Base-by-base conservation (phyloP, 1,284 basidiomycete species). In the Agroathelia rolfsii region DNA sequence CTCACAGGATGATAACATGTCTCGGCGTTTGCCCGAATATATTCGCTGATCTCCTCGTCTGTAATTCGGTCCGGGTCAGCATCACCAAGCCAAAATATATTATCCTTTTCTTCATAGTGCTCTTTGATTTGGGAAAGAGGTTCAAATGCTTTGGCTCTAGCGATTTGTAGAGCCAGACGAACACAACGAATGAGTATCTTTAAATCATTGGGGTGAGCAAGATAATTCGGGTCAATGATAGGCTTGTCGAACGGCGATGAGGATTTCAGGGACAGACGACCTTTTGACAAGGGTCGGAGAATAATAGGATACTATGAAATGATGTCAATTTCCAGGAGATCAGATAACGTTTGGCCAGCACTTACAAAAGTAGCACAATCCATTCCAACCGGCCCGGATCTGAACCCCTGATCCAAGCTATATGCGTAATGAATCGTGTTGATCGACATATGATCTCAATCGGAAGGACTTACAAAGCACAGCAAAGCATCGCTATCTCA, bases 181-280 rank as follows among this genome's bases (percentile, higher is more conserved):
- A 51, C 30, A 4, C 44, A 50, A n/a, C 47, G 45, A 31, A 59
- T 46, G n/a, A 35, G 32, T 14, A 48, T 37, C 29, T 54, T 51
- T 28, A 51, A 48, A 2, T 46, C 41, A 9, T 42, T 44, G 28
- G 29, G 39, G 18, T 47, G 27, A 7, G 39, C 24, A 35, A 68
- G 56, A 45, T 68, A 66, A 28, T 57, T 50, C 0, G 66, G 65
- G 43, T 69, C 61, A 37, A 72, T 64, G 13, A 55, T 36, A 11
- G 62, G 62, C 6, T 41, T 30, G 38, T 62, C 59, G 39, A 66
- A 52, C 1, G 52, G 51, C 28, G 53, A 55, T 3, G 41, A 40
- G 3, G 53, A 55, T 25, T 45, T 43, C 19, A 68, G 43, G 3
- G 45, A 53, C 21, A 69, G 48, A 1, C 44, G 47, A 0, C 66